Base-by-base conservation (phyloP, 2,329 filamentous ascomycete genomes). In the Elsinoe batatas region DNA sequence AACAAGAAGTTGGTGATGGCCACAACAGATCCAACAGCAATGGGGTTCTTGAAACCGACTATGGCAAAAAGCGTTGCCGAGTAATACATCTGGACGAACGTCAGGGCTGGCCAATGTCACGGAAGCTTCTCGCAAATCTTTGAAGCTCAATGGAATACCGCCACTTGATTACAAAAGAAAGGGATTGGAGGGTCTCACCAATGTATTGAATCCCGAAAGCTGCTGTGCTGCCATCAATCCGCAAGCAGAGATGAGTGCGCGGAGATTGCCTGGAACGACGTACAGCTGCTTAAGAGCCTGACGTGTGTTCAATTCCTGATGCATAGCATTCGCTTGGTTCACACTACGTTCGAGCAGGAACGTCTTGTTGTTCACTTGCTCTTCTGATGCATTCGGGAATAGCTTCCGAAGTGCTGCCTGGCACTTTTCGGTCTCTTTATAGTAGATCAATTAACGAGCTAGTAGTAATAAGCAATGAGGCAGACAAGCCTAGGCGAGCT, bases 191-290 rank as follows among this genome's bases (percentile, higher is more conserved):
- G 22, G 3, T 3, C 22, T 26, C 3, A 26, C 22, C 6, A 76
- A 64, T 4, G 66, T 68, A 59, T 75, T 76, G 64, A 75, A 76
- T 2, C 74, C 74, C 1, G 68, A 67, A n/a, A 76, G 61, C 20
- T 57, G 56, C 12, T 69, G 72, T 40, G 78, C 73, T 15, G 74
- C 76, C 74, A 78, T 78, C n/a, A 78, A 62, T n/a, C 73, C 71
- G 55, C 75, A 78, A 2, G 73, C 75, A 40, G 69, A 65, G 37
- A 76, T 62, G 12, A 77, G 64, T 11, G 74, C 74, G 10, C 75
- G 69, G 46, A 74, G 67, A 56, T 76, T 76, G n/a, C 66, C 61
- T 0, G 72, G 70, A 12, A 70, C 64, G 11, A 67, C 65, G 56
- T 77, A 74, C 20, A 79, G 71, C 60, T 76, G 71, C 62, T 74